Evolutionary conservation across 768 basidiomycete species (phyloP), one percentile per base, ranked within the genome.

Genomic region (Hypholoma sublateritium): DNA sequence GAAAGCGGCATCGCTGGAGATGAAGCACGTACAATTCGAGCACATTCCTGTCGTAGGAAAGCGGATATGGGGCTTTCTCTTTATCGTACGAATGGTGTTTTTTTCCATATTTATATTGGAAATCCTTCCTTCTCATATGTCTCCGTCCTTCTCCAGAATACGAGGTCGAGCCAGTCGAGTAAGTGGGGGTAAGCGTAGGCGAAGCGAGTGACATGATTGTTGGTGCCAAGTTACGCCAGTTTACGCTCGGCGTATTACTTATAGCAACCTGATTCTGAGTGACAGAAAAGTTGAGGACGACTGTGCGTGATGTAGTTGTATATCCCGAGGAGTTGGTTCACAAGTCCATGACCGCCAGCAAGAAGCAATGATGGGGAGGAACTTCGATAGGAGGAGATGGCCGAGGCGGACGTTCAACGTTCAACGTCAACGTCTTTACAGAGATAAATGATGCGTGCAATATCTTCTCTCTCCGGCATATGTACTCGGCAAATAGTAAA

Each of bases 61-160:
- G 66, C 1, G 90, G 90, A 74, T 92, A 92, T 2, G 89, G 90
- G 2, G 87, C 90, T 73, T 91, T 90, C 67, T 89, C 87, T 37
- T 77, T 79, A 59, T 86, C 85, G 65, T 85, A 86, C 16, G 81
- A 77, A 67, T 91, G 90, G 57, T 87, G 85, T 53, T 77, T 77
- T 46, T 80, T 81, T 45, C 88, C 88, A 63, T 86, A 67, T 63
- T 86, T 88, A 65, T 88, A 88, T 48, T 80, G 80, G 55, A 74
- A 78, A 67, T 88, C 86, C 68, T 81, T 87, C 57, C 67, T 71
- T 50, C 75, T 64, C 13, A 69, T 69, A 48, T 64, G 69, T 54
- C 79, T 74, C 58, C 74, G 80, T 45, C 67, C 67, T 32, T 72
- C 73, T 14, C 67, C 48, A 24, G 59, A 56, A 19, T 68, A 49